Percentiles rank a stretch among this genome's conserved stretches.
phyloP scores from a whole-genome alignment of 2,329 filamentous ascomycete genomes.

The Neopestalotiopsis clavispora region DNA sequence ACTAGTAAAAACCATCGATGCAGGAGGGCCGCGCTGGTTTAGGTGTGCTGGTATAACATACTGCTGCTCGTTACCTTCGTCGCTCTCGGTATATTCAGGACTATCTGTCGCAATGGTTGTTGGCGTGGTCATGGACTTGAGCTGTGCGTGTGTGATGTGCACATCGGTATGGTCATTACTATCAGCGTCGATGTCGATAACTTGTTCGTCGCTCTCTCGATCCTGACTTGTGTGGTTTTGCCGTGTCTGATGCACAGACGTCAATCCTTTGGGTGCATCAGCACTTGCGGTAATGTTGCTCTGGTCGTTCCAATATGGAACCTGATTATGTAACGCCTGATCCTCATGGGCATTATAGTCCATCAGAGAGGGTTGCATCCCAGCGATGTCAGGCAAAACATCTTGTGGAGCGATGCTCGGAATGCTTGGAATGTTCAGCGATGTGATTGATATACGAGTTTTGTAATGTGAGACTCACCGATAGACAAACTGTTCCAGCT shows the following conservation, averaged over 20 bases:
- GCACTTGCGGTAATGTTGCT: neutral
- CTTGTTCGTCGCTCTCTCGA: neutral
- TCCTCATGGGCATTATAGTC: constrained; percentile 16
- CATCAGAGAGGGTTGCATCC: constrained; percentile 12
- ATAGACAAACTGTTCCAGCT: constrained; percentile 41
- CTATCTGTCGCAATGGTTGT: neutral
- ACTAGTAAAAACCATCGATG: neutral
- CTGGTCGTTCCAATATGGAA: neutral
- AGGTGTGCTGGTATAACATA: constrained; percentile 4
- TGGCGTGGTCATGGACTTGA: neutral
- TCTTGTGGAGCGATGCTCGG: constrained; percentile 14
- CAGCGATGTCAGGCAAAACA: constrained; percentile 18
- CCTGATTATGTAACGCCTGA: neutral
- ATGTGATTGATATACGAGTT: neutral
- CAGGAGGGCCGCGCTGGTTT: neutral
- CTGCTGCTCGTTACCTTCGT: neutral
- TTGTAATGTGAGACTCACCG: constrained; percentile 28
- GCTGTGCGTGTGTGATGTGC: neutral
- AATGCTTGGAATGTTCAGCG: constrained; percentile 1
- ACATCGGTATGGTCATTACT: neutral
- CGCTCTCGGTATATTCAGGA: neutral
- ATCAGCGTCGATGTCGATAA: neutral
- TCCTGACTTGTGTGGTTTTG: neutral
- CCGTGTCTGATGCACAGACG: neutral
- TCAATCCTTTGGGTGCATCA: neutral